These are phyloP conservation scores for Glonium stellatum DNA, from an alignment of 495 filamentous ascomycete genomes.

Conservation along the genomic window DNA sequence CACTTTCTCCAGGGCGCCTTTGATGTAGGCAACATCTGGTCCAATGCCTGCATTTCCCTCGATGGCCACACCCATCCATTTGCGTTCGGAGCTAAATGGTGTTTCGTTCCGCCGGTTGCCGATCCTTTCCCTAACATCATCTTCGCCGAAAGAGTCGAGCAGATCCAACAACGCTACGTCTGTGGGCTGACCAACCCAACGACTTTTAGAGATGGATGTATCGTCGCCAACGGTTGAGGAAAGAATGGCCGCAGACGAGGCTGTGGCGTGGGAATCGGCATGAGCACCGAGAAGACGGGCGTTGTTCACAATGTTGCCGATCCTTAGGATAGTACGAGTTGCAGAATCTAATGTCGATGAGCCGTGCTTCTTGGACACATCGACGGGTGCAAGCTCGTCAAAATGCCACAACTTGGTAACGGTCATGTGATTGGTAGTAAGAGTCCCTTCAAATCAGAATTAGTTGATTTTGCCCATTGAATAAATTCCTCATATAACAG, in stretches of 20 bases:
- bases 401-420: conserved; percentile 96
- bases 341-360: conserved; percentile 60
- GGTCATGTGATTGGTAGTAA: conserved; percentile 98
- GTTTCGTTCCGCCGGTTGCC: conserved; percentile 72
- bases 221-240: conserved; percentile 65
- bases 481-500: not conserved
- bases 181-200: conserved; percentile 95
- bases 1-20: conserved; percentile 86
- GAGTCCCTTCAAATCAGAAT: conserved; percentile 51
- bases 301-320: conserved; percentile 96
- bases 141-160: conserved; percentile 79
- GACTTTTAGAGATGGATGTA: conserved; percentile 58
- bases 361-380: conserved; percentile 64
- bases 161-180: conserved; percentile 94
- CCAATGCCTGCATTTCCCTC: conserved; percentile 34
- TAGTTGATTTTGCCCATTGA: conserved; percentile 7
- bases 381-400: conserved; percentile 59
- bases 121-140: conserved; percentile 80
- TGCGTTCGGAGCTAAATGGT: conserved; percentile 93
- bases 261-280: conserved; percentile 54
- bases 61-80: conserved; percentile 97
- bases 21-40: conserved; percentile 78
- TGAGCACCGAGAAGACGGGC: conserved; percentile 62
- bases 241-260: conserved; percentile 65
- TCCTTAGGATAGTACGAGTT: conserved; percentile 69